phyloP scores from a whole-genome alignment of 2,329 filamentous ascomycete species.

The Rhynchosporium graminicola region DNA sequence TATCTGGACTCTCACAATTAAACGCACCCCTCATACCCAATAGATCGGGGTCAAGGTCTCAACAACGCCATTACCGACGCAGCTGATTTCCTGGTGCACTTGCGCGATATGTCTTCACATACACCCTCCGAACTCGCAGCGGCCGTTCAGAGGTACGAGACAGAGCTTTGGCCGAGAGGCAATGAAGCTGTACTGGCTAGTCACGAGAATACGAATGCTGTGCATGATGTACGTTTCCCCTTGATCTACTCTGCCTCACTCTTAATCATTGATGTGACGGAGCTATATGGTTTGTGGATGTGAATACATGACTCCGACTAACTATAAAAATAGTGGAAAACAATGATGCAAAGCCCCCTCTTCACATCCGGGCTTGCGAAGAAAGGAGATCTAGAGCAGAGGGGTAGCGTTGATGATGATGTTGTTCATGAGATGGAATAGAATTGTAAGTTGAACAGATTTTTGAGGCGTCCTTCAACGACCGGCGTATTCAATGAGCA shows the following conservation, averaged over 20 bases:
- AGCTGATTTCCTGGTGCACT: constrained; percentile 27
- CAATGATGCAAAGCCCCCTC: constrained; percentile 39
- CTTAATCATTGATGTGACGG: too few relatives aligned
- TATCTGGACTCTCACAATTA: too few relatives aligned
- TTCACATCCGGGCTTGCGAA: constrained; percentile 26
- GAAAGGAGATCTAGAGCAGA: constrained; percentile 9
- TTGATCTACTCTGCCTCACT: not conserved
- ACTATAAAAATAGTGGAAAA: constrained; percentile 30
- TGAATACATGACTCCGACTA: too few relatives aligned
- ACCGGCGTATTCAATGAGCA: too few relatives aligned
- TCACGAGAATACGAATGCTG: constrained; percentile 48
- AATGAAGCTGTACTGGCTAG: constrained; percentile 48
- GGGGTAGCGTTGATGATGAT: not conserved
- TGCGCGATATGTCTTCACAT: constrained; percentile 32
- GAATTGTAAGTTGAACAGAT: too few relatives aligned
- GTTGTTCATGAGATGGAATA: too few relatives aligned
- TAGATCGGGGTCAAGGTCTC: constrained; percentile 48
- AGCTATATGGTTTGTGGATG: too few relatives aligned
- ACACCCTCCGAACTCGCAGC: constrained; percentile 37
- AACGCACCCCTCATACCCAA: too few relatives aligned
- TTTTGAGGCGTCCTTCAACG: too few relatives aligned
- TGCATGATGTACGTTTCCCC: constrained; percentile 43
- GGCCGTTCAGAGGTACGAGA: constrained; percentile 45
- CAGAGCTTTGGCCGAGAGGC: constrained; percentile 47
- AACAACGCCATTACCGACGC: constrained; percentile 49